These are phyloP conservation scores for Ganoderma sinense DNA, from an alignment of 1,284 basidiomycete genomes.

Conservation along the genomic window DNA sequence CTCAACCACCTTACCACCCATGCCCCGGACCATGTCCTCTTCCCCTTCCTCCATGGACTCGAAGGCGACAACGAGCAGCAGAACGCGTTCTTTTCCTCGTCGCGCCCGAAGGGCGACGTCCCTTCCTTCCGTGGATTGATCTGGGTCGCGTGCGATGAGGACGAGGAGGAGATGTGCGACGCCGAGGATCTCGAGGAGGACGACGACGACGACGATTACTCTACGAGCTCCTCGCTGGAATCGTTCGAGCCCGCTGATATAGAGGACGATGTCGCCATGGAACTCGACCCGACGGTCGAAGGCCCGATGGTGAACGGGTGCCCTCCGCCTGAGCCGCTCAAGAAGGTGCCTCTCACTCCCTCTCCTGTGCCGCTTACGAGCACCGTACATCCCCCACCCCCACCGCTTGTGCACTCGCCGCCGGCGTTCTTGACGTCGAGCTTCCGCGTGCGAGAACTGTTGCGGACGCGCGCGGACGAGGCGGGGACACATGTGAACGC, in stretches of 20 bases:
- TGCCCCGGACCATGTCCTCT: slow-evolving; percentile 79
- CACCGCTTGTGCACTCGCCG: slow-evolving; percentile 26
- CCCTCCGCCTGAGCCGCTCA: slow-evolving; percentile 23
- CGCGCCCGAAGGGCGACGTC: slow-evolving; percentile 36
- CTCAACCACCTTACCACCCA: slow-evolving; percentile 69
- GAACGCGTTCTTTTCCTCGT: slow-evolving; percentile 76
- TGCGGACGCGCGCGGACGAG: slow-evolving; percentile 40
- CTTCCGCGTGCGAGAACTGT: slow-evolving; percentile 47
- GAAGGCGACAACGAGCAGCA: slow-evolving; percentile 81
- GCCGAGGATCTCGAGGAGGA: slow-evolving; percentile 45
- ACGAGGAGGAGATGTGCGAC: slow-evolving; percentile 44
- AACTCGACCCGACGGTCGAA: slow-evolving; percentile 34
- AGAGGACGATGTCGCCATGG: slow-evolving; percentile 41
- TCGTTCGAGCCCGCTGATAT: slow-evolving; percentile 39
- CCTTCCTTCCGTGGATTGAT: slow-evolving; percentile 68
- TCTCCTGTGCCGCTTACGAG: slow-evolving; percentile 24
- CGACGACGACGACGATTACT: slow-evolving; percentile 40
- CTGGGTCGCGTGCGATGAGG: slow-evolving; percentile 65
- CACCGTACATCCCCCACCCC: slow-evolving; percentile 14
- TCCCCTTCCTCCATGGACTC: slow-evolving; percentile 86
- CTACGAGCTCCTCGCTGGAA: slow-evolving; percentile 44
- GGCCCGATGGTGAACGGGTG: slow-evolving; percentile 33
- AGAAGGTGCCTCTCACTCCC: slow-evolving; percentile 23
- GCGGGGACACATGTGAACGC: slow-evolving; percentile 57
- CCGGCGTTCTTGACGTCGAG: slow-evolving; percentile 42